Conservation (phyloP, 768 basidiomycete genomes). For the Sporobolomyces pararoseus region DNA sequence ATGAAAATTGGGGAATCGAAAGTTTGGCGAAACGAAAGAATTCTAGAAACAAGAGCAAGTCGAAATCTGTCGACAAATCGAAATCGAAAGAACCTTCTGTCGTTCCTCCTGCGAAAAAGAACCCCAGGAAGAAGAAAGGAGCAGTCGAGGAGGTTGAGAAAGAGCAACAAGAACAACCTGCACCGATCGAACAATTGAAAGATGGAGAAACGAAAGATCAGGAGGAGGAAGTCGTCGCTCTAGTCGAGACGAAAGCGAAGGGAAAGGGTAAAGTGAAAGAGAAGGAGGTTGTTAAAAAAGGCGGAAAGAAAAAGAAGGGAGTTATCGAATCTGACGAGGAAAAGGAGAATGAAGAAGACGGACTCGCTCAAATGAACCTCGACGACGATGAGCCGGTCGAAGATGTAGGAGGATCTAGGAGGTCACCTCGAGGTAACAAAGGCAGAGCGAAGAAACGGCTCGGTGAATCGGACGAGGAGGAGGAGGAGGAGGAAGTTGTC, state of each 20-base stretch:
- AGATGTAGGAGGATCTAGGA: background rate
- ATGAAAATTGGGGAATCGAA: conserved; percentile 3
- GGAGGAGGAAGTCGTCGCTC: background rate
- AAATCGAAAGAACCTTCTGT: no score
- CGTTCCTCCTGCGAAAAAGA: no score
- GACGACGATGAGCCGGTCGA: no score
- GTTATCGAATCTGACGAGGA: background rate
- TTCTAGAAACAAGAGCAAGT: background rate
- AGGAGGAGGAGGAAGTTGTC: background rate
- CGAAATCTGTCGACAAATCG: conserved; percentile 5
- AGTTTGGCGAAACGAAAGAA: background rate
- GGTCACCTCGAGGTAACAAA: background rate
- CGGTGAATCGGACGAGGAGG: background rate
- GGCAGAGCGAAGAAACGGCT: background rate
- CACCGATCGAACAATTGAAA: background rate
- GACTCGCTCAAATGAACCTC: no score
- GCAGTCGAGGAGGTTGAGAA: background rate
- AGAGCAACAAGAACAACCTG: background rate
- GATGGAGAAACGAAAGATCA: background rate
- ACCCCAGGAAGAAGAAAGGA: background rate
- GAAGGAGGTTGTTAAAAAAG: background rate
- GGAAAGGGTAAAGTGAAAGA: background rate
- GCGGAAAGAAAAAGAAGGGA: background rate
- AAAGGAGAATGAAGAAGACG: background rate
- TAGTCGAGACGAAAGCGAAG: conserved; percentile 3